A percentile compares a stretch with the other conserved stretches of the same genome.
These are phyloP conservation scores for Apophysomyces trapeziformis DNA, from an alignment of 371 early-diverging fungal species.

Conservation along the genomic window DNA sequence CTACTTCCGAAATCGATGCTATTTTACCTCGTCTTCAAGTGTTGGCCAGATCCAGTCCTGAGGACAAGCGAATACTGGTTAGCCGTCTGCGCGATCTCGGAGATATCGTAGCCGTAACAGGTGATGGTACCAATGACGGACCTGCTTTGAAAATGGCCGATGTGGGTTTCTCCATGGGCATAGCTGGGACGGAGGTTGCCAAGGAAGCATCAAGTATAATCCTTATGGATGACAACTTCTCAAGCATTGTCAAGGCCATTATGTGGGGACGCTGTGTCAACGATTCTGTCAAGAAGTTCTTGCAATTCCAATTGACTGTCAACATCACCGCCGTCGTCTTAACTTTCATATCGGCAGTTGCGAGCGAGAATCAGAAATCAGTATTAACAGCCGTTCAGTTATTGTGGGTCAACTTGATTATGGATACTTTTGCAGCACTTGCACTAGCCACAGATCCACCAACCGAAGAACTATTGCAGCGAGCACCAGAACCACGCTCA, in stretches of 20 bases:
- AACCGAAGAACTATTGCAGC: constrained; percentile 60
- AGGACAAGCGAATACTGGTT: constrained; percentile 74
- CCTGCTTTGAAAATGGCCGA: constrained; percentile 81
- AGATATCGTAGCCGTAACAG: constrained; percentile 78
- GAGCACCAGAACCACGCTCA: constrained; percentile 63
- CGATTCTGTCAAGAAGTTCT: constrained; percentile 78
- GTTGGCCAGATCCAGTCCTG: constrained; percentile 73
- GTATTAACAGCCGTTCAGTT: constrained; percentile 72
- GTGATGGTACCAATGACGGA: constrained; percentile 78
- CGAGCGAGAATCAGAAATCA: constrained; percentile 39
- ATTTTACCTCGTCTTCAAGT: constrained; percentile 71
- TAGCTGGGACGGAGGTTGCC: constrained; percentile 80
- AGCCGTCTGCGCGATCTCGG: constrained; percentile 63
- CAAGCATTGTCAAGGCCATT: constrained; percentile 73
- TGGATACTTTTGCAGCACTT: constrained; percentile 78
- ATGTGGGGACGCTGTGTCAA: constrained; percentile 79
- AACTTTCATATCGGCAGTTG: constrained; percentile 63
- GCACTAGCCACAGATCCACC: constrained; percentile 77
- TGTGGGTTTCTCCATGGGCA: constrained; percentile 82
- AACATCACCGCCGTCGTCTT: constrained; percentile 70
- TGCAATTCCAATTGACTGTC: constrained; percentile 79
- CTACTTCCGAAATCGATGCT: constrained; percentile 60
- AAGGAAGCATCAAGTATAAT: constrained; percentile 81
- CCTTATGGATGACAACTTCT: constrained; percentile 79
- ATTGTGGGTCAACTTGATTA: constrained; percentile 79